Conservation (phyloP, 352 stramenopile genomes). For the Aphanomyces stellatus region DNA sequence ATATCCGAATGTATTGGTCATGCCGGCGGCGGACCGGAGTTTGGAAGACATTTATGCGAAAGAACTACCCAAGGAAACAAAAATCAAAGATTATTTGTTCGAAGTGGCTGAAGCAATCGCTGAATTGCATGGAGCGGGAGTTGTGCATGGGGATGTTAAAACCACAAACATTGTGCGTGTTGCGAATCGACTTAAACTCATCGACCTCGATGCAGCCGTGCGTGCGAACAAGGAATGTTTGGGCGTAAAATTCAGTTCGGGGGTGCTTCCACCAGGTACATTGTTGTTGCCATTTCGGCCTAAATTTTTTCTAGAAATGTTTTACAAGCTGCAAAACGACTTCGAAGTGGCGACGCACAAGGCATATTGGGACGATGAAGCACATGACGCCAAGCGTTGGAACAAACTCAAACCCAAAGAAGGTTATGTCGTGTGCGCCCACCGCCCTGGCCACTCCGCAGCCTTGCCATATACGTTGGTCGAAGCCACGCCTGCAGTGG, state of each 20-base stretch:
- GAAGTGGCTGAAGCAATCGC: neutral
- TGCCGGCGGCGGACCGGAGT: neutral
- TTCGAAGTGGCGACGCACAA: conserved; percentile 67
- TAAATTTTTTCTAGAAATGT: conserved; percentile 13
- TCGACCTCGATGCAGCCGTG: conserved; percentile 19
- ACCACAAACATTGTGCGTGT: conserved; percentile 20
- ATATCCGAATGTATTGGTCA: neutral
- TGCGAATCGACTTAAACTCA: conserved; percentile 20
- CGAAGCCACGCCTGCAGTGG: neutral
- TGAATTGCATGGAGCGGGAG: neutral
- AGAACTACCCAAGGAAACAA: neutral
- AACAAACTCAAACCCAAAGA: neutral
- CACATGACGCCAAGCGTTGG: conserved; percentile 22
- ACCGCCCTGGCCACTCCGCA: neutral
- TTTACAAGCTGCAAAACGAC: conserved; percentile 44
- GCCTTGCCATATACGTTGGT: neutral
- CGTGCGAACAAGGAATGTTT: neutral
- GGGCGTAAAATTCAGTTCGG: conserved; percentile 19
- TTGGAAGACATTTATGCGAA: neutral
- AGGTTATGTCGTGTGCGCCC: neutral
- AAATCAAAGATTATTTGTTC: neutral
- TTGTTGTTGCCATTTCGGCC: neutral
- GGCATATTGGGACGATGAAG: conserved; percentile 66
- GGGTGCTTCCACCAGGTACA: conserved; percentile 13
- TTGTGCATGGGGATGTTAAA: conserved; percentile 24